phyloP scores from a whole-genome alignment of 2,329 filamentous ascomycete genomes.

The Ophiostoma triangulosporum region DNA sequence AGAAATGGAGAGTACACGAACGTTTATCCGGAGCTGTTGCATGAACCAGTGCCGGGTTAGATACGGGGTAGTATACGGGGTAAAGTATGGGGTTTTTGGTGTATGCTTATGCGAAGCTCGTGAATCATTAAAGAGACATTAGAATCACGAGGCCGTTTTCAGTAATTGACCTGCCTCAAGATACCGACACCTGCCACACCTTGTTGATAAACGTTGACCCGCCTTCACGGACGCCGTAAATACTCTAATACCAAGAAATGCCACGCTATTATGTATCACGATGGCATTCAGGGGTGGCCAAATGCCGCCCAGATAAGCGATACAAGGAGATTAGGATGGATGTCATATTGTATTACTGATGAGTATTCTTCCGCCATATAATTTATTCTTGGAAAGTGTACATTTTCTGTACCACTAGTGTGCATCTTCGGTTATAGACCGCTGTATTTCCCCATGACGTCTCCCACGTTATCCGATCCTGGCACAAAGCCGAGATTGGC shows the following conservation, averaged over 20 bases:
- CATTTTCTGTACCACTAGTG: too few relatives aligned
- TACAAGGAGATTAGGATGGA: not conserved
- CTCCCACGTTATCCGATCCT: conserved; percentile 23
- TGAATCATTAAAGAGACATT: not conserved
- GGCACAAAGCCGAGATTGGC: conserved; percentile 52
- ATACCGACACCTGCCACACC: not conserved
- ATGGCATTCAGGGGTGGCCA: not conserved
- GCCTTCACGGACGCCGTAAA: not conserved
- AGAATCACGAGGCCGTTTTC: not conserved
- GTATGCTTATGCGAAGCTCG: not conserved
- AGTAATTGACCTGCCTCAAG: too few relatives aligned
- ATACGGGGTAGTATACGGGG: not conserved
- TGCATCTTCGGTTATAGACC: conserved; percentile 1
- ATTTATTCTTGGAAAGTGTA: too few relatives aligned
- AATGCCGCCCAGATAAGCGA: not conserved
- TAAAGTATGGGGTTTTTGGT: not conserved
- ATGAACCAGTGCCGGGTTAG: not conserved
- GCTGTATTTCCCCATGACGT: conserved; percentile 24
- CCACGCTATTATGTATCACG: not conserved
- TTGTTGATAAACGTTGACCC: not conserved
- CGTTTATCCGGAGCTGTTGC: not conserved
- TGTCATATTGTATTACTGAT: too few relatives aligned
- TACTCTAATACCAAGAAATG: not conserved
- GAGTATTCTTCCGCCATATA: not conserved
- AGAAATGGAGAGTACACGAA: not conserved